Evolutionary conservation across 306 rosid species (phyloP).

Genomic region (Rosa persica): DNA sequence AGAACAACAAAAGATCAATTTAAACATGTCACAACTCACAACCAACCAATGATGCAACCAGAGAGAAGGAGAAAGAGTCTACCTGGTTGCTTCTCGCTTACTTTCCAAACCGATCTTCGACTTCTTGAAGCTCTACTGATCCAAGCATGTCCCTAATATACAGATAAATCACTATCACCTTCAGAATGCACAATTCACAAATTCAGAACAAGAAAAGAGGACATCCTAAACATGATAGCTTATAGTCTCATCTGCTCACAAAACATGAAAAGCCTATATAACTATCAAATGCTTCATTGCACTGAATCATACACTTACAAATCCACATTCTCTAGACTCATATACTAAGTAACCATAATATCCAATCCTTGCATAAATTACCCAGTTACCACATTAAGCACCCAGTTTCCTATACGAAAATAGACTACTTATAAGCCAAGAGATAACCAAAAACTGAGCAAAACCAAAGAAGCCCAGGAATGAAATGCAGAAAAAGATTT

Average conservation of each 20-base stretch:
- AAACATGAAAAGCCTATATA: not conserved
- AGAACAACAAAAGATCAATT: conserved; percentile 18
- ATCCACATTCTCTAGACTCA: not conserved
- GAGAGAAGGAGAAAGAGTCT: conserved; percentile 1
- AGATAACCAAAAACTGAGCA: not conserved
- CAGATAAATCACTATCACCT: not conserved
- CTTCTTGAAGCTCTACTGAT: conserved; percentile 56
- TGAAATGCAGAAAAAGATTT: not conserved
- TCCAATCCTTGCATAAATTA: too few relatives aligned
- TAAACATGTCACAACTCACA: conserved; percentile 9
- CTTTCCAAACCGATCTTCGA: conserved; percentile 51
- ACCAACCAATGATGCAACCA: not conserved
- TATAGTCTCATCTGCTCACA: not conserved
- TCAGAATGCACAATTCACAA: conserved; percentile 20
- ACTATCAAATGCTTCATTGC: not conserved
- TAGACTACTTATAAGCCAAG: not conserved
- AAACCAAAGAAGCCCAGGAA: not conserved
- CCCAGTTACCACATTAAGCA: not conserved
- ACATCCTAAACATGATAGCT: not conserved
- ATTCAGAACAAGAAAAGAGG: not conserved
- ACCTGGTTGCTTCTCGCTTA: conserved; percentile 69
- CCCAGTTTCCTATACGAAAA: not conserved
- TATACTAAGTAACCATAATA: not conserved
- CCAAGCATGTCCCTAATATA: conserved; percentile 68
- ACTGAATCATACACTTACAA: not conserved